Base-by-base conservation (phyloP, 768 basidiomycete genomes). In the Clitopilus passeckerianus region DNA sequence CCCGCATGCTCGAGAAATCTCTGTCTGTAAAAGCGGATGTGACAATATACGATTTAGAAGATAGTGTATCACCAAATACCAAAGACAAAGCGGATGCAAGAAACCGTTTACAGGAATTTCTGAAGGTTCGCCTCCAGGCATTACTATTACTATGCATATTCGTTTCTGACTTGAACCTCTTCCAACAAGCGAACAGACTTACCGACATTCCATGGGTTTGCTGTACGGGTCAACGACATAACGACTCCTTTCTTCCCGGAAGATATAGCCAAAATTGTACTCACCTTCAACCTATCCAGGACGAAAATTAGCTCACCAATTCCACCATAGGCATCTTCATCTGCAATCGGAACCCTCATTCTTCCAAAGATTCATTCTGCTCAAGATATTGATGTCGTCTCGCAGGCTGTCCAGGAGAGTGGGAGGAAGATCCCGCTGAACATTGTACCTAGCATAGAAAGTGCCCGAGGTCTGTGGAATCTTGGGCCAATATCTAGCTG, bases 1-100 rank as follows among this genome's bases (percentile, higher is more conserved):
- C 89, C 34, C 81, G 84, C 43, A 93, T 93, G 89, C 83, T 96
- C 34, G 76, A 86, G 63, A 95, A 94, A 68, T 90, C 90, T 0
- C 76, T 90, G 50, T 70, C 66, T 9, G 76, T 78, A 14, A 68
- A 73, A 1, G 86, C 92, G 1, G 94, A 96, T 61, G 79, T 88
- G 44, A 76, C 94, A 34, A 87, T 93, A 23, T 95, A 93, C 66
- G 94, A 96, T 75, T 77, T 96, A 12, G 94, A 95, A 70, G 94
- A 96, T 70, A 90, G 90, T 61, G 85, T 95, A 0, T 75, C 91
- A 4, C 88, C 89, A 5, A 75, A 85, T 4, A 80, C 82, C 30
- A 72, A 75, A 24, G 84, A 86, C 59, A 91, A 92, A 69, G 72
- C 72, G 20, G 71, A 77, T 56, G 89, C 91, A 0, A 77, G 91